Evolutionary conservation across 2,329 filamentous ascomycete species (phyloP), one percentile per base, ranked within the genome.

Genomic region (Ophiosphaerella korrae): DNA sequence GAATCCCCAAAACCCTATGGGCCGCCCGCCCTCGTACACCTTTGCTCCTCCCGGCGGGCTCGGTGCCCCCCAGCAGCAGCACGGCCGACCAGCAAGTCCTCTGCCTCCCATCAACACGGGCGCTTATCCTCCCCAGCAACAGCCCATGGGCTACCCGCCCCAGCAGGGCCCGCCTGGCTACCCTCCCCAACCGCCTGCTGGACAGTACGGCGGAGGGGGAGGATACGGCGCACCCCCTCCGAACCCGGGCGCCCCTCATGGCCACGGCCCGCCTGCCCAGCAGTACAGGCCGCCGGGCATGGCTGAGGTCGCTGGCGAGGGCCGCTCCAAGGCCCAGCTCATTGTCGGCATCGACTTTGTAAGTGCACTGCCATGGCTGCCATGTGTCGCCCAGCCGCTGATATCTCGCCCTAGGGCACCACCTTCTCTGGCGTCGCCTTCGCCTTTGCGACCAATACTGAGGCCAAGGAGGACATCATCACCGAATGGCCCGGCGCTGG

Each of bases 281-380:
- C 70, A 75, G 64, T 62, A 61, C 46, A 58, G 68, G 37, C 68
- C 71, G 14, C 57, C 51, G 36, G 53, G 60, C 60, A 74, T 71
- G 58, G 72, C 75, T 44, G 93, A 97, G 75, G 89, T 96, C 32
- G 91, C 96, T 66, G 92, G 90, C 52, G 90, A 87, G 65, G 91
- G 88, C 68, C 86, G 90, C 72, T 96, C 88, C 79, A 97, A 97
- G 81, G 90, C 94, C 45, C 94, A 97, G 80, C 82, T 99, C 68
- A 99, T 99, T 74, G 94, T 99, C 48, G 94, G 94, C 62, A 97
- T 99, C 73, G 94, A 99, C 77, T 99, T 99, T 82, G 94, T 96
- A 80, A 63, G 68, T 63, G 18, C 6, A 2, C 26, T 37, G 26
- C 34, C 18, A 26, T 32, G n/a, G 41, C 33, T 18, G 32, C 32